Evolutionary conservation across 257 asterid genomes (phyloP), one percentile per base, ranked within the genome.

Genomic region (Petunia secreta): DNA sequence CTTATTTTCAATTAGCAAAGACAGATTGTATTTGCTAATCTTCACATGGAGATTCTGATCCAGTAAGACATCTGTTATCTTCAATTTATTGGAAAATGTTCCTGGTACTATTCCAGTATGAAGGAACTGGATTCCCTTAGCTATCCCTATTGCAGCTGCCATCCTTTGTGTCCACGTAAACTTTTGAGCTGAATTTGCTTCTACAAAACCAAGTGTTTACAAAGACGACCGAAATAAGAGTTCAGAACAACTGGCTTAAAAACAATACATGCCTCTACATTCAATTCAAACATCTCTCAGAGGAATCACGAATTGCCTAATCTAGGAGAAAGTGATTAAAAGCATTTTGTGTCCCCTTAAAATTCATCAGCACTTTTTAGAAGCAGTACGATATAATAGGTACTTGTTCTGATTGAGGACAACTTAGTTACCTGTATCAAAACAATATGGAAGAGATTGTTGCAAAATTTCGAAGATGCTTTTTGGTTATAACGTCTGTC

Each of bases 41-140:
- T 94, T 94, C 38, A 88, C 97, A 36, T 84, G 94, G 85, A 87
- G 84, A 83, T 91, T 87, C 41, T 85, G 88, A 76, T 93, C 97
- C 83, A 94, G 71, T 52, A 94, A 85, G 73, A 93, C 48, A 69
- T 94, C 97, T 15, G 93, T 91, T 80, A 94, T 91, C 78, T 89
- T 91, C 74, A 94, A 82, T 15, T 79, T 66, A 79, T 91, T 94
- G 2, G 94, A 82, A 87, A 88, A 92, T 7, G 90, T 85, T 3
- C 98, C 98, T 1, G 97, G 98, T 25, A 92, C 95, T 46, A 85
- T 89, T 58, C 98, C 98, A 3, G 98, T 93, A 66, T 94, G 98
- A 57, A 94, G 97, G 89, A 93, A 94, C 75, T 89, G 97, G 74
- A 94, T 88, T 2, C 97, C 98, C 82, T 83, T 84, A 0, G 97